These are phyloP conservation scores for Fraxinus quadrangulata DNA, from an alignment of 257 asterid genomes.

Conservation along the genomic window DNA sequence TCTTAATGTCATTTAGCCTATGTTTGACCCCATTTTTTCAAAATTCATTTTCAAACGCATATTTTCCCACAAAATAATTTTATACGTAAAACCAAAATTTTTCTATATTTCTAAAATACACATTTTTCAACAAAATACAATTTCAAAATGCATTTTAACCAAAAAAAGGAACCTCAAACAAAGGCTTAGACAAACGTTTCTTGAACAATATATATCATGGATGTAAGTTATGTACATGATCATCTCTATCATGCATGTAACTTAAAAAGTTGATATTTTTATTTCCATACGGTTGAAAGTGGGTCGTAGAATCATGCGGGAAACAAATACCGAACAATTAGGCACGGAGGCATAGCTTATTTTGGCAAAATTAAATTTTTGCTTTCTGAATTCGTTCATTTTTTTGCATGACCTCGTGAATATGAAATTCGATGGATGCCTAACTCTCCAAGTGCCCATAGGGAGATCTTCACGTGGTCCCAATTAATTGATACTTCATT, in stretches of 20 bases:
- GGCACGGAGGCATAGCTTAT: conserved; percentile 34
- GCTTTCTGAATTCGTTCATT: background rate
- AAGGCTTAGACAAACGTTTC: too few relatives aligned
- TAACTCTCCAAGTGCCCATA: conserved; percentile 31
- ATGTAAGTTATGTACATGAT: background rate
- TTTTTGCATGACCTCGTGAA: conserved; percentile 26
- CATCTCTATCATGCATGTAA: background rate
- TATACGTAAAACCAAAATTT: too few relatives aligned
- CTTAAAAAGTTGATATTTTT: background rate
- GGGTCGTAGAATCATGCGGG: conserved; percentile 33
- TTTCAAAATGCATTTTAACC: too few relatives aligned
- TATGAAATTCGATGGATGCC: conserved; percentile 44
- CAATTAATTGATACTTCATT: background rate
- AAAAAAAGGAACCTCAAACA: too few relatives aligned
- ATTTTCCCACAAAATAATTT: too few relatives aligned
- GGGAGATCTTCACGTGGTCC: conserved; percentile 37
- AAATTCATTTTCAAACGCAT: too few relatives aligned
- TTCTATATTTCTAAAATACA: too few relatives aligned
- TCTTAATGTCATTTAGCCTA: too few relatives aligned
- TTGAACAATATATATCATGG: background rate
- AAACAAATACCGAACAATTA: conserved; percentile 51
- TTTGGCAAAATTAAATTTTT: background rate
- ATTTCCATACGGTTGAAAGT: background rate
- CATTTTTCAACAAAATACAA: too few relatives aligned
- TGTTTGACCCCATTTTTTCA: too few relatives aligned